Evolutionary conservation across 352 stramenopile species (phyloP), one percentile per base, ranked within the genome.

Genomic region (Phytopythium boreale): DNA sequence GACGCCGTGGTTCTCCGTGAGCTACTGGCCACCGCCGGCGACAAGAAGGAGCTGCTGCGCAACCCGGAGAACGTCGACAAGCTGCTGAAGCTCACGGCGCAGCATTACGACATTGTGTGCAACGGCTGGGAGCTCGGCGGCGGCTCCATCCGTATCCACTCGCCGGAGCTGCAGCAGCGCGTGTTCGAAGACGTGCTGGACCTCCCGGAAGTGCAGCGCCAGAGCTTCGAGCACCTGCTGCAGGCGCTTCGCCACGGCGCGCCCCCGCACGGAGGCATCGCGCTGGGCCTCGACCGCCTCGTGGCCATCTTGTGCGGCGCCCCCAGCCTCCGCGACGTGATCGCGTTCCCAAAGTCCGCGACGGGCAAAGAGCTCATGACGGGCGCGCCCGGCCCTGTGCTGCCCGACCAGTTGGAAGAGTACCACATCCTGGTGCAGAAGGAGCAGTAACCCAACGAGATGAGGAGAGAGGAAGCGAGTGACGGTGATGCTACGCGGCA

Each of bases 311-410:
- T 97, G 46, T 90, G 85, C 49, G 84, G 84, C 31, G 81, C 84
- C 5, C 72, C 76, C 20, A 91, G 80, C 58, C 77, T 97, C 44
- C 86, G 88, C 11, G 89, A 97, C 50, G 90, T 97, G 47, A 96
- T 97, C 52, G 88, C 90, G 36, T 97, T 97, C 67, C 90, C 90
- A 0, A 97, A 97, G 71, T 94, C 89, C 10, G 80, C 88, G 4
- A 92, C 84, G 10, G 90, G 89, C 29, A 90, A 94, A 46, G 89
- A 97, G 63, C 79, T 93, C 39, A 92, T 97, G 79, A 96, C 87
- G 0, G 91, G 79, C 31, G 78, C 88, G 1, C 89, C 89, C 1
- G 82, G 87, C 0, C 70, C 79, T 0, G 87, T 93, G 61, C 68
- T 87, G 39, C 68, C 73, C 17, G 71, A 87, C 55, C 87, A 93